phyloP scores from a whole-genome alignment of 106 monocot genomes.

The Platanthera guangdongensis region DNA sequence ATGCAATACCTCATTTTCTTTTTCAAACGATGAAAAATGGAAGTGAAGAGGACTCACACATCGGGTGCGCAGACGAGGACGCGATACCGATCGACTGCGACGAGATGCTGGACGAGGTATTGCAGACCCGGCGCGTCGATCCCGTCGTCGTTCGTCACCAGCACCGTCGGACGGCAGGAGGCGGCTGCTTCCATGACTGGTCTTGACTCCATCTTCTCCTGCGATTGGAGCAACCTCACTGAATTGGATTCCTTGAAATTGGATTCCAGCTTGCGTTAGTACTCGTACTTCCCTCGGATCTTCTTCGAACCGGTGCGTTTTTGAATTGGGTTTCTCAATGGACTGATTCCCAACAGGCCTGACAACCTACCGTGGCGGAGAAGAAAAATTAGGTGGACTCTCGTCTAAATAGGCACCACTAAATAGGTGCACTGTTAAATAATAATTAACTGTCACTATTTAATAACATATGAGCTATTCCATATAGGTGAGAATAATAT shows the following conservation, averaged over 20 bases:
- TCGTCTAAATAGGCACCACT: too few species aligned
- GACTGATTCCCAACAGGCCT: background rate
- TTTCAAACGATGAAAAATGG: background rate
- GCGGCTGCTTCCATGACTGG: background rate
- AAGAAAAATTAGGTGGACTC: too few species aligned
- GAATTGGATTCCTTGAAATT: background rate
- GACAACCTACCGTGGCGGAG: background rate
- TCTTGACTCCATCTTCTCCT: background rate
- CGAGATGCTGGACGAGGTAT: slow-evolving; percentile 62
- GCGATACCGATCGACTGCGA: slow-evolving; percentile 50
- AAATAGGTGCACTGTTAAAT: too few species aligned
- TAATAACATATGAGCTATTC: too few species aligned
- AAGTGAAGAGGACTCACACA: slow-evolving; percentile 24
- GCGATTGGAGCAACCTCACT: background rate
- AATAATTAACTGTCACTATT: too few species aligned
- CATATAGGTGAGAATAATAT: too few species aligned
- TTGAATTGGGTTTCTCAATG: background rate
- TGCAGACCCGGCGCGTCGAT: slow-evolving; percentile 82
- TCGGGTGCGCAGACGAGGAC: slow-evolving; percentile 84
- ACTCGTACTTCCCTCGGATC: too few species aligned
- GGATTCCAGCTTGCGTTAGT: background rate
- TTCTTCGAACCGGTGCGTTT: too few species aligned
- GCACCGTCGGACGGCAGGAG: slow-evolving; percentile 25
- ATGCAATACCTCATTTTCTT: background rate
- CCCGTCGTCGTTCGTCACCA: slow-evolving; percentile 94